Conservation (phyloP, 1,284 basidiomycete genomes). For the Ganoderma meredithae region DNA sequence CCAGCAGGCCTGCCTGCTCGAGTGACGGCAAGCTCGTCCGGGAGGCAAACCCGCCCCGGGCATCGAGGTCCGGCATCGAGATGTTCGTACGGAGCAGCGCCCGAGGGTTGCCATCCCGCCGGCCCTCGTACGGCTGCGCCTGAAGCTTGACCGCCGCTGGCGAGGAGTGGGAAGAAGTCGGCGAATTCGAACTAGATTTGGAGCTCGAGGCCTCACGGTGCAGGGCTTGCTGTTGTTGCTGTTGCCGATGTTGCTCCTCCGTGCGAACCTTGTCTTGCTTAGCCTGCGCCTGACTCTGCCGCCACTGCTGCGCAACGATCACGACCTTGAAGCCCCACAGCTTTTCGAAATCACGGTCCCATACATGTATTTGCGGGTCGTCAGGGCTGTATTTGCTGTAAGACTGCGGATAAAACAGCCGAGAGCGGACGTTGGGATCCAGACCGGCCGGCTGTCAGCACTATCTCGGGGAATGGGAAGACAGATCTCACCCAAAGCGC, state of each 20-base stretch:
- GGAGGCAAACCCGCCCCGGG: constrained; percentile 12
- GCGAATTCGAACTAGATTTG: constrained; percentile 22
- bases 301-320: constrained; percentile 43
- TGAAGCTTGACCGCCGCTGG: constrained; percentile 12
- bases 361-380: constrained; percentile 59
- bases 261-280: constrained; percentile 26
- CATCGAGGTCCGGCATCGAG: constrained; percentile 26
- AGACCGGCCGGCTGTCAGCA: constrained; percentile 4
- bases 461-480: not conserved
- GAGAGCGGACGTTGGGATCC: not conserved
- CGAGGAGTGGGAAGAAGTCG: constrained; percentile 27
- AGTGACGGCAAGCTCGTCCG: constrained; percentile 68
- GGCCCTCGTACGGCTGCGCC: constrained; percentile 26
- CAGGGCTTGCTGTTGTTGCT: constrained; percentile 20
- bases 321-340: constrained; percentile 57
- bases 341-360: constrained; percentile 68
- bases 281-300: constrained; percentile 37
- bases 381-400: constrained; percentile 68
- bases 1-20: constrained; percentile 74
- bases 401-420: constrained; percentile 48
- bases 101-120: constrained; percentile 23
- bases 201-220: constrained; percentile 19
- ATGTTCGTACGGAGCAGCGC: constrained; percentile 30
- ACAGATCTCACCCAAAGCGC: constrained; percentile 63
- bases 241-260: constrained; percentile 24